Base-by-base conservation (phyloP, 306 rosid species). In the Rubus idaeus region DNA sequence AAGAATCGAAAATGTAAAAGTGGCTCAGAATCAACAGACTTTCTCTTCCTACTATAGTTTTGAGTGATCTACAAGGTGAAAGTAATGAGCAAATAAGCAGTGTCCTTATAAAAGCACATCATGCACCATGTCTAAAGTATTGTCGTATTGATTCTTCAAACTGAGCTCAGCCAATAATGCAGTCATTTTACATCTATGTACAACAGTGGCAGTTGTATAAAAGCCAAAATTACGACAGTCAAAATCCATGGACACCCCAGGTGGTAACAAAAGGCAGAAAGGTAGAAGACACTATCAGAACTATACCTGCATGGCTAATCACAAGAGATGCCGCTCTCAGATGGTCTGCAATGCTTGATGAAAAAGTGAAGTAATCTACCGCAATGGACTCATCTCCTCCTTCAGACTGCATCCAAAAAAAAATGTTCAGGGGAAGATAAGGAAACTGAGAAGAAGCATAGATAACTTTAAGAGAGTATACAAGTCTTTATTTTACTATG, bases 281-380 rank as follows among this genome's bases (percentile, higher is more conserved):
- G 8, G 44, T 30, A 66, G 47, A 13, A 56, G 64, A 20, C 14
- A 18, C 64, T 35, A 61, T 50, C 18, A 21, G 35, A 44, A 62
- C 20, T 49, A 60, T 84, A 92, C 97, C 96, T 66, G 96, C 97
- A 26, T 89, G 96, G 84, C 97, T 90, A 64, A 90, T 91, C 52
- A 90, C 92, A 73, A 92, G 98, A 82, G 97, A 92, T 42, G 96
- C 96, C 57, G 92, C 87, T 79, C 82, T 88, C 78, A 95, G 86
- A 86, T 90, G 84, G 39, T 88, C 92, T 4, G 97, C 96, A 61
- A 90, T 95, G 88, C 96, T 95, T 57, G 97, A 88, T 78, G 97
- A 92, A 80, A 94, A 94, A 68, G 93, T 89, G 85, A 90, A 92
- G 82, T 76, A 84, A 67, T 92, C 97, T 44, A 95, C 95, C 51